Base-by-base conservation (phyloP, 495 filamentous ascomycete species). In the Trichodelitschia bisporula region DNA sequence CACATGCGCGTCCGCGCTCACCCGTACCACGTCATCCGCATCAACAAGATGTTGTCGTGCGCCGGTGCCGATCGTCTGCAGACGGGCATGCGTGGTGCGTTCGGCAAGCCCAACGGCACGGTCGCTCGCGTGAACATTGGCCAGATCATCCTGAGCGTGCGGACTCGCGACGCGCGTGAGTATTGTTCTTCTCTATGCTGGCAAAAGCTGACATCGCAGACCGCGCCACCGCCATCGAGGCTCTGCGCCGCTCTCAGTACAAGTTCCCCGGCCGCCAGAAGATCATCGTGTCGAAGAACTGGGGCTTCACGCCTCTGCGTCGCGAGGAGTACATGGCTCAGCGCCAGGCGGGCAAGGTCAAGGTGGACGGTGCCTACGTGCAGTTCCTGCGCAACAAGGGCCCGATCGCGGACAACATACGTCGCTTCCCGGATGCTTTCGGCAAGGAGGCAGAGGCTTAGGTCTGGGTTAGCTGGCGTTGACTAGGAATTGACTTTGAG, bases 21-120 rank as follows among this genome's bases (percentile, higher is more conserved):
- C 69, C 86, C 86, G 38, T 92, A 77, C 80, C 86, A 97, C 64
- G 84, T 95, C 59, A 69, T 93, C 64, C 86, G 86, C 58, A 97
- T 97, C 79, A 97, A 97, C 77, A 97, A 97, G 69, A 95, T 97
- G 86, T 77, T 97, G 74, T 93, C 84, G 40, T 95, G 86, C 56
- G 86, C 86, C 47, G 86, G 86, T 61, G 86, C 86, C 70, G 86
- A 97, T 93, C 72, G 86, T 68, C 70, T 97, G 50, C 86, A 97
- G 58, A 95, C 86, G 39, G 86, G 86, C 60, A 97, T 97, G 86
- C 86, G 86, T 72, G 86, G 86, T 69, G 86, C 86, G 40, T 97
- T 77, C 69, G 86, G 86, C 54, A 97, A 97, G 71, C 84, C 86
- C 57, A 82, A 93, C 64, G 86, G 84, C 50, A 69, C 66, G 41